Base-by-base conservation (phyloP, 345 rosid species). In the Psidium guajava region DNA sequence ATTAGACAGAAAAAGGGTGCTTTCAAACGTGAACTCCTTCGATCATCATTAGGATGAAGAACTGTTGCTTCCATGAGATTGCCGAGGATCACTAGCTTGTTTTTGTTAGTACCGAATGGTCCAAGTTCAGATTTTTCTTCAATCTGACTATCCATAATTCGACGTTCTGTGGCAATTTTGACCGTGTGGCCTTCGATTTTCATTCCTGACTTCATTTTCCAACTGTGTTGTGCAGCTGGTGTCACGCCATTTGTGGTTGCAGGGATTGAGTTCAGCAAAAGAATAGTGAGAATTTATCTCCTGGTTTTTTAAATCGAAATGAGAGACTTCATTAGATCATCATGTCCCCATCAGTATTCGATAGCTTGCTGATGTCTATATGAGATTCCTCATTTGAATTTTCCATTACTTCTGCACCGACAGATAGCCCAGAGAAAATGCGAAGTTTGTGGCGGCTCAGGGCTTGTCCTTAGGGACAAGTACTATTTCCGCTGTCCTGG, bases 211-310 rank as follows among this genome's bases (percentile, higher is more conserved):
- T 69, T 24, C 77, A 36, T 53, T 27, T 25, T 51, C 36, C 6
- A 16, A 14, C 64, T 8, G 42, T 36, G 20, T 82, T 85, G 22
- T 86, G 93, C 95, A 96, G 98, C 98, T 87, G 98, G 97, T 69
- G 87, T 93, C 83, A 84, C 90, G 49, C 99, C 98, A 6, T 96
- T 96, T 81, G 91, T 92, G 47, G 96, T 95, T 21, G 99, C 98
- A 21, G 99, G 97, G 85, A 90, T 97, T 84, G 99, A 95, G 83
- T 97, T 97, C 93, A 90, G 95, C 93, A 94, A 95, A 89, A 91
- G 98, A 92, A 95, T 96, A 61, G 99, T 96, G 88, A 85, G 85
- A 24, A 54, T 49, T 32, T 47, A 14, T 25, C n/a, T 57, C 28
- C 25, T 25, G 24, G 28, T 28, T 25, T 57, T 22, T 6, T 11